Evolutionary conservation across 2,329 filamentous ascomycete genomes (phyloP), one percentile per base, ranked within the genome.

Genomic region (Beauveria rudraprayagi): DNA sequence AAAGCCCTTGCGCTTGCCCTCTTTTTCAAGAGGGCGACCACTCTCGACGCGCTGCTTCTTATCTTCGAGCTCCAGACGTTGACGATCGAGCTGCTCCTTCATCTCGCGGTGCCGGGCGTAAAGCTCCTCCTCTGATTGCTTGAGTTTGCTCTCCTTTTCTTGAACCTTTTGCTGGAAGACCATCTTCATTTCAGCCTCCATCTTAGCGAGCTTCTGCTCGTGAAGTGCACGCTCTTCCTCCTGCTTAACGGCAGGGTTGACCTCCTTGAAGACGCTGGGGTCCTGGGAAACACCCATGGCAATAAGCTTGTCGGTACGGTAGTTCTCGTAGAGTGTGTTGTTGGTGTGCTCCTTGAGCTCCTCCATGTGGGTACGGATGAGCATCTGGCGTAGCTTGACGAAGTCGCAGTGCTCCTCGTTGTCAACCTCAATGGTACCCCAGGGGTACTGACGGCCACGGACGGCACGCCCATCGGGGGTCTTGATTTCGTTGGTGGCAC

Each of bases 121-220:
- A 62, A 99, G 82, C 83, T 99, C 94, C 77, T 99, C 94, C 78
- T 99, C 94, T 83, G 92, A 96, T 81, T 97, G 94, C 82, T 96
- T 96, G 75, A 99, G 83, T 81, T 99, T 99, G 85, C 91, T 96
- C 80, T 99, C 94, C 83, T 99, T 99, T 78, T 99, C 94, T 67
- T 91, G 87, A 37, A 99, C 94, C 89, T 99, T 99, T 77, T 99
- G 94, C 77, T 97, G 94, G 91, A 99, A 99, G 69, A 99, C 94
- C 91, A 97, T 96, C 91, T 99, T 99, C 94, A 99, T 99, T 78
- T 99, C 94, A 72, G 92, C 87, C 79, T 99, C 94, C 94, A 99
- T 99, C 91, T 99, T 99, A 77, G 93, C 91, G 70, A 99, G 91
- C 84, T 99, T 99, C 84, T 97, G 92, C 80, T 99, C 94, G 84